Base-by-base conservation (phyloP, 2,329 filamentous ascomycete species). In the Verticillium nonalfalfae region DNA sequence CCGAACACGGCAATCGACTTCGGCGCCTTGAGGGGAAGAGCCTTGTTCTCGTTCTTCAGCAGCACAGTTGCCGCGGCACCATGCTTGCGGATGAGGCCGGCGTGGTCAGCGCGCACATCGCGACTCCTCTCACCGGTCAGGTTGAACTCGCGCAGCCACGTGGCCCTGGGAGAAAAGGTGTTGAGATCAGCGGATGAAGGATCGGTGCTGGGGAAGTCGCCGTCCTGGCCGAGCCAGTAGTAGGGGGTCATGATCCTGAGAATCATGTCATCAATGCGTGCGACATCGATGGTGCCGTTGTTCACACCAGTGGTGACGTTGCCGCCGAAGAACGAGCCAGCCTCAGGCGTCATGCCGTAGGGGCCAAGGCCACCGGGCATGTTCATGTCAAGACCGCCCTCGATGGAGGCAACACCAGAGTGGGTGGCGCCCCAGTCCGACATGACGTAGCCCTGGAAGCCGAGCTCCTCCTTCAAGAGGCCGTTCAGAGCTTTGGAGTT, bases 11-110 rank as follows among this genome's bases (percentile, higher is more conserved):
- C 76, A 81, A 87, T 73, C 75, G 78, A 72, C 79, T 87, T 72
- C 85, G 79, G 79, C 3, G 74, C 74, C 68, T 81, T 81, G 40
- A 86, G 76, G 0, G 89, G 89, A 7, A 92, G 78, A 1, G 80
- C 79, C 39, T 80, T 81, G 64, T 80, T 80, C 35, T 76, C 76
- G 74, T 93, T 93, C 80, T 93, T 94, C 63, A 94, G 78, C 2
- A 94, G 80, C 15, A 92, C 85, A 13, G 84, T 88, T 21, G 88
- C 88, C 61, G 72, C 74, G 14, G 74, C 71, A 15, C 72, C 80
- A 66, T 87, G 81, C 79, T 83, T 84, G 58, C 84, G 78, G 66
- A 85, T 78, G 4, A 87, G 70, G 1, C 78, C 71, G 4, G 78
- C 84, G 38, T 87, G 82, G 67, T 87, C 78, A 21, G 79, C 84